Evolutionary conservation across 2,329 filamentous ascomycete genomes (phyloP).

Genomic region (Fusarium algeriense): DNA sequence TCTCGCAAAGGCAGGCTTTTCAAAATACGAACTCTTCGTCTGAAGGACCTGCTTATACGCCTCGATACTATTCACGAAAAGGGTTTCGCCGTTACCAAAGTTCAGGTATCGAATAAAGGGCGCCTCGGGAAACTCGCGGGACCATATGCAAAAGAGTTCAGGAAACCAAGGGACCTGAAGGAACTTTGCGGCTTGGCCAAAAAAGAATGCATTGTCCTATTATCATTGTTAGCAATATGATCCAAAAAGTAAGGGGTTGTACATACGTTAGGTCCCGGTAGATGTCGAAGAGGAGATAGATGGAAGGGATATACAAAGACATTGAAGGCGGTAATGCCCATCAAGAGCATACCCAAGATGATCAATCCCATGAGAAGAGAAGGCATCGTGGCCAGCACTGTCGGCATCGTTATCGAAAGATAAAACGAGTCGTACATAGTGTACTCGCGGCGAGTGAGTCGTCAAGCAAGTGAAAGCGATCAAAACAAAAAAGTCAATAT

Average conservation of each 20-base stretch:
- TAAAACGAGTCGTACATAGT: background rate
- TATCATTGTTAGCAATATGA: background rate
- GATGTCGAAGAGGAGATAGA: conserved; percentile 58
- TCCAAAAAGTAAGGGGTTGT: background rate
- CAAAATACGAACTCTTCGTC: conserved; percentile 45
- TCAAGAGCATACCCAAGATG: background rate
- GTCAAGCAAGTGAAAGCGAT: background rate
- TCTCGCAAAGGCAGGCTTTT: conserved; percentile 45
- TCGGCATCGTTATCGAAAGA: conserved; percentile 1
- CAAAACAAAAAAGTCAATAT: background rate
- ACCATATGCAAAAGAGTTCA: conserved; percentile 46
- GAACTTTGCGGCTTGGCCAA: conserved; percentile 56
- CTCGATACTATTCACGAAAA: conserved; percentile 45
- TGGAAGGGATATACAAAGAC: conserved; percentile 58
- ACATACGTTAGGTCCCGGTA: conserved; percentile 59
- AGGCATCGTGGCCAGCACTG: background rate
- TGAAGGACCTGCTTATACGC: conserved; percentile 47
- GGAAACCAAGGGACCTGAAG: conserved; percentile 47
- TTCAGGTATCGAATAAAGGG: conserved; percentile 48
- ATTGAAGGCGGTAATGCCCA: conserved; percentile 18
- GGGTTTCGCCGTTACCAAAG: conserved; percentile 44
- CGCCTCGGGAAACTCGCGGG: conserved; percentile 46
- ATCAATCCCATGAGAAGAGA: background rate
- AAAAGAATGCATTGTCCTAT: conserved; percentile 54
- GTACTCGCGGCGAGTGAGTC: background rate